These are phyloP conservation scores for Phylloporus sp. DNA, from an alignment of 768 basidiomycete genomes.

Conservation along the genomic window DNA sequence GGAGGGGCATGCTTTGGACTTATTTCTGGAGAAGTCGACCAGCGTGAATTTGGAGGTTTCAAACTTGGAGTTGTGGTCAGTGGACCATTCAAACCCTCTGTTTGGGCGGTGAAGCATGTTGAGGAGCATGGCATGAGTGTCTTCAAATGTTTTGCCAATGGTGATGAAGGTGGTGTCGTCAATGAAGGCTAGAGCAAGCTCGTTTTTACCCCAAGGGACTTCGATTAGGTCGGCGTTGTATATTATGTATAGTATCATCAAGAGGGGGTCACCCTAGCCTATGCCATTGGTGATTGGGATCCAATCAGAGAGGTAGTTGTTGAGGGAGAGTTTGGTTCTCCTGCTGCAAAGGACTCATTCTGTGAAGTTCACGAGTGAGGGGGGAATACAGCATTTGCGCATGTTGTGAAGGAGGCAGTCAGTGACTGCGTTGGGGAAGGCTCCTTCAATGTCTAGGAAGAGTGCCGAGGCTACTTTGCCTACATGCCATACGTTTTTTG, in stretches of 20 bases:
- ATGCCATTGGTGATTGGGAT: conserved; percentile 20
- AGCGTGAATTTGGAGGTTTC: conserved; percentile 20
- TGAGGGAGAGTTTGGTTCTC: conserved; percentile 16
- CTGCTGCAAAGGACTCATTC: not conserved
- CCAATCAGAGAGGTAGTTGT: conserved; percentile 18
- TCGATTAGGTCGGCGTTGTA: conserved; percentile 27
- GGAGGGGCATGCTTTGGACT: not conserved
- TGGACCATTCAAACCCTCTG: conserved; percentile 17
- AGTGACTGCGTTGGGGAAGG: conserved; percentile 2
- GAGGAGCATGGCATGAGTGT: conserved; percentile 15
- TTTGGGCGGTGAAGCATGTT: conserved; percentile 22
- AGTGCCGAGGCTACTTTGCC: not conserved
- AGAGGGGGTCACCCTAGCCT: conserved; percentile 32
- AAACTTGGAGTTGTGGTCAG: conserved; percentile 20
- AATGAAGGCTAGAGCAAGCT: conserved; percentile 27
- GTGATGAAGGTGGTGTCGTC: conserved; percentile 29
- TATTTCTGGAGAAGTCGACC: conserved; percentile 5
- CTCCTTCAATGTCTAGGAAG: conserved; percentile 1
- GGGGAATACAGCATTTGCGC: not conserved
- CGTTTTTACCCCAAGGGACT: not conserved
- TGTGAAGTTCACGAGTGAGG: conserved; percentile 3
- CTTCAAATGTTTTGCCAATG: conserved; percentile 15
- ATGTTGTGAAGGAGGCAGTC: conserved; percentile 4
- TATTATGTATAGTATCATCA: conserved; percentile 28
- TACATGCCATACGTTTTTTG: not conserved